Evolutionary conservation across 768 basidiomycete genomes (phyloP).

Genomic region (Botryobasidium botryosum): DNA sequence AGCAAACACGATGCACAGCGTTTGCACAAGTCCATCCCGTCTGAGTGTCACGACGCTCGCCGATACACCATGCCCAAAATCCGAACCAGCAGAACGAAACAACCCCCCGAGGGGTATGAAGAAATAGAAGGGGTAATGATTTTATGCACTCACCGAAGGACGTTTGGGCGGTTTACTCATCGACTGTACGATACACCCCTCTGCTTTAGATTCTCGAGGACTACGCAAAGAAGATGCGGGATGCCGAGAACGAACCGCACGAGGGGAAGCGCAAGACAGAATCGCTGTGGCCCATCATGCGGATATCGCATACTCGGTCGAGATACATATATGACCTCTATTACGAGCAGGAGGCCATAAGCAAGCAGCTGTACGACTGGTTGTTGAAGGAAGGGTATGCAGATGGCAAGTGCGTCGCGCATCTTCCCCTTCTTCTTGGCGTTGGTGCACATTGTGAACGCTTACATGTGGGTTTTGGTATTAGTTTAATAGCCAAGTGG

Average conservation of each 20-base stretch:
- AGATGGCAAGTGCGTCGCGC: slow-evolving; percentile 64
- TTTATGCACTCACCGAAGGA: neutral
- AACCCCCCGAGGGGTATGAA: slow-evolving; percentile 89
- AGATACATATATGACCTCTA: slow-evolving; percentile 96
- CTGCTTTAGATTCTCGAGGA: slow-evolving; percentile 73
- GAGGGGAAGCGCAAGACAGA: slow-evolving; percentile 95
- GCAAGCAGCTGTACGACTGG: slow-evolving; percentile 89
- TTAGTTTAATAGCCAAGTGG: slow-evolving; percentile 94
- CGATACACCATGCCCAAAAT: slow-evolving; percentile 73
- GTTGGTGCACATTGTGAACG: neutral
- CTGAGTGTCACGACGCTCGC: too few relatives aligned
- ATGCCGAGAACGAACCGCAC: slow-evolving; percentile 96
- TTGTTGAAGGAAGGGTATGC: slow-evolving; percentile 92
- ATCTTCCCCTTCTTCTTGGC: neutral
- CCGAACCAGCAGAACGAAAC: slow-evolving; percentile 79
- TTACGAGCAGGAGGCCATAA: slow-evolving; percentile 95
- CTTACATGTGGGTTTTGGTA: neutral
- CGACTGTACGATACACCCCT: neutral
- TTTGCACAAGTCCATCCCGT: too few relatives aligned
- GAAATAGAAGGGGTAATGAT: slow-evolving; percentile 62
- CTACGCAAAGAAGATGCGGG: slow-evolving; percentile 98
- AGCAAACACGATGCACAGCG: too few relatives aligned
- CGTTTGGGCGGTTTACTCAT: neutral
- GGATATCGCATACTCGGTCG: slow-evolving; percentile 89
- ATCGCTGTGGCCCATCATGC: slow-evolving; percentile 95